A percentile compares a stretch with the other conserved stretches of the same genome.
These are phyloP conservation scores for Saksenaea oblongispora DNA, from an alignment of 371 early-diverging fungal genomes.

Conservation along the genomic window DNA sequence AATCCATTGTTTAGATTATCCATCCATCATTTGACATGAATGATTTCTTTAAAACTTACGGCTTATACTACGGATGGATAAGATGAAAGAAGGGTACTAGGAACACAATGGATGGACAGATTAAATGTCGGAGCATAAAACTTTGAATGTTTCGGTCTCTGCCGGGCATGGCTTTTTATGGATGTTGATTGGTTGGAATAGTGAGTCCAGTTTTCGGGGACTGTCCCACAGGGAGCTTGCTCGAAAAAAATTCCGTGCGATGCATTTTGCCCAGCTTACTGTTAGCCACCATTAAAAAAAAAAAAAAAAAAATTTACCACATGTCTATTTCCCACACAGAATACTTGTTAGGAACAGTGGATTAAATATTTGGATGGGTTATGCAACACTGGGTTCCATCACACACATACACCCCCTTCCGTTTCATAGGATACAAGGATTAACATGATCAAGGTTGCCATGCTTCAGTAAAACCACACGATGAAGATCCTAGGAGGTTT, in stretches of 20 bases:
- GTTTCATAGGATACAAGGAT: background rate
- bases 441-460: conserved; percentile 2
- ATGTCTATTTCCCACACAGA: background rate
- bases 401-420: no score
- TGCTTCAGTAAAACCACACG: background rate
- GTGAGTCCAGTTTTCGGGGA: background rate
- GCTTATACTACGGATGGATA: conserved; percentile 2
- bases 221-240: no score
- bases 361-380: background rate
- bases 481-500: background rate
- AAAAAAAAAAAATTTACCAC: background rate
- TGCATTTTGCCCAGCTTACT: no score
- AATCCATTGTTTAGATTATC: background rate
- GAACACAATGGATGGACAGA: background rate
- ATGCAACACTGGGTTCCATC: background rate
- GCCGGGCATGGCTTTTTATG: no score
- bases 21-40: background rate
- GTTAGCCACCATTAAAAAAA: background rate
- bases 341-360: background rate
- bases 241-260: background rate
- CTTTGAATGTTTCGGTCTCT: background rate
- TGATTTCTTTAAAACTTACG: background rate
- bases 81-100: background rate
- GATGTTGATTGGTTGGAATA: background rate
- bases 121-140: background rate